phyloP scores from a whole-genome alignment of 441 rosid species.

The Melastoma candidum region DNA sequence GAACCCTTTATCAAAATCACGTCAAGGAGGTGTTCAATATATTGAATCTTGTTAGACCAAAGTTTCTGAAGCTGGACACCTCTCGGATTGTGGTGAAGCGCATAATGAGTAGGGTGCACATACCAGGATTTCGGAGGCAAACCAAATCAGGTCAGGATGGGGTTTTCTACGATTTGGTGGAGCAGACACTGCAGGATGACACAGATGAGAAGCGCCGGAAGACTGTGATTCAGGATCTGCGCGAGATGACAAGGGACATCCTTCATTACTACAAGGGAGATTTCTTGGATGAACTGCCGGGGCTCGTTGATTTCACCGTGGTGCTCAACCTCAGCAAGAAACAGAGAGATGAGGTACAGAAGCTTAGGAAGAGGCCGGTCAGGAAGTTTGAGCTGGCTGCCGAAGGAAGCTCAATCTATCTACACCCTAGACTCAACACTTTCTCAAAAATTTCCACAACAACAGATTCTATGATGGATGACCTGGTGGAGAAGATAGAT shows the following conservation, averaged over 20 bases:
- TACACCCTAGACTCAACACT: conserved; percentile 33
- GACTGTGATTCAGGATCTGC: conserved; percentile 58
- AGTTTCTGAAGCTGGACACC: conserved; percentile 43
- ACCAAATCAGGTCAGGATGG: conserved; percentile 26
- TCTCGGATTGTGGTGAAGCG: conserved; percentile 35
- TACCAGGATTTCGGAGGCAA: conserved; percentile 36
- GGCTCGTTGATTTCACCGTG: conserved; percentile 70
- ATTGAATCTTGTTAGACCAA: conserved; percentile 73
- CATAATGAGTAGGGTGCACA: conserved; percentile 52
- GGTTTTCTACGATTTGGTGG: conserved; percentile 55
- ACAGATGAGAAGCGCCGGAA: conserved; percentile 37
- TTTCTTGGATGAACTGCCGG: conserved; percentile 76
- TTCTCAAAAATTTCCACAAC: conserved; percentile 18
- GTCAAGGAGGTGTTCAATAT: conserved; percentile 85
- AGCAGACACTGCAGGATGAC: conserved; percentile 51
- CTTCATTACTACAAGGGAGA: conserved; percentile 89
- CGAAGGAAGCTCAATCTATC: conserved; percentile 34
- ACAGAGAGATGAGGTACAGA: conserved; percentile 42
- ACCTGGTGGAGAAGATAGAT: conserved; percentile 22
- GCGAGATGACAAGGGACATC: conserved; percentile 65
- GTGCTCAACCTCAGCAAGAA: conserved; percentile 42
- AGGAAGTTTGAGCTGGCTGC: conserved; percentile 33
- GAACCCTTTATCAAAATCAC: conserved; percentile 81
- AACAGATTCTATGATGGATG: conserved; percentile 35
- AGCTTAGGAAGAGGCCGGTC: conserved; percentile 23